Base-by-base conservation (phyloP, 805 yeast genomes). In the Saturnispora bothae region DNA sequence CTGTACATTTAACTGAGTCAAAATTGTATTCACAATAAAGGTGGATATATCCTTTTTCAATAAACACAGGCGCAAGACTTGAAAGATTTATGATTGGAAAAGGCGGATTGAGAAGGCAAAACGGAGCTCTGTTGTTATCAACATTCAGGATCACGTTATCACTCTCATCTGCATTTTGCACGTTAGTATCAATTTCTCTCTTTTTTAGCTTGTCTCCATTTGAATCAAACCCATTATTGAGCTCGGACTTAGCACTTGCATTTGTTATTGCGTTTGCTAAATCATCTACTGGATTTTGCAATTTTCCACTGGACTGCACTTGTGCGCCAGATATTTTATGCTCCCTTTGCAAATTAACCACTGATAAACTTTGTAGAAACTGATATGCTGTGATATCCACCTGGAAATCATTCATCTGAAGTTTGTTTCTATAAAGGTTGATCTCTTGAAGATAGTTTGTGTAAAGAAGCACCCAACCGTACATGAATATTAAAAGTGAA, bases 371-470 rank as follows among this genome's bases (percentile, higher is more conserved):
- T 31, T 42, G 46, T 20, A 53, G 41, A 21, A 51, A 41, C 26
- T 46, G 47, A 32, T 49, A 55, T 8, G 49, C 43, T 4, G 43
- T 39, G 49, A 53, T 43, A 21, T 43, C 40, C 1, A 50, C 59
- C 15, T 41, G 28, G 30, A 54, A 44, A 12, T 46, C 47, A 4
- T 45, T 36, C 13, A 53, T 28, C 28, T 48, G 49, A 38, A 54
- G 43, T 27, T 46, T 49, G 28, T 48, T 50, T 33, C 49, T 45
- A 32, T 52, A 56, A 12, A 54, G 38, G 16, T 52, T 51, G 7
- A 45, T 32, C 25, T 54, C 59, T 33, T 54, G 57, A 16, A 53
- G 30, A 38, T 49, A 53, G 35, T 54, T 52, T 3, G 54, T 48
- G 38, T 53, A 55, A 10, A 53, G 42, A 26, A 53, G 35, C 38